phyloP scores from a whole-genome alignment of 768 basidiomycete species.

The Psilocybe cyanescens region DNA sequence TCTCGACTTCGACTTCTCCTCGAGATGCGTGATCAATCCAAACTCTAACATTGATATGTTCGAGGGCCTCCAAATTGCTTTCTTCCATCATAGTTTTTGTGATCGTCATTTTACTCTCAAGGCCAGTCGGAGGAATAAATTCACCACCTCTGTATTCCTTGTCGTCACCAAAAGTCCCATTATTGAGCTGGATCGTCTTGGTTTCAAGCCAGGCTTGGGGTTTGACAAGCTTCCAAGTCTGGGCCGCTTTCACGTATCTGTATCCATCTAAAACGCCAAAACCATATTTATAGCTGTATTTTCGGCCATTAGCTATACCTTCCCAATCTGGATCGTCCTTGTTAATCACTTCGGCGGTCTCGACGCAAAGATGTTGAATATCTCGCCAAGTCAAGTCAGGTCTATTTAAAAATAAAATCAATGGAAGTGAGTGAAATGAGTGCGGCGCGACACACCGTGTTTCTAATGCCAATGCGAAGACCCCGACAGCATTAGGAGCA shows the following conservation, averaged over 20 bases:
- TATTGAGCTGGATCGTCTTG: slow-evolving; percentile 67
- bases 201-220: slow-evolving; percentile 92
- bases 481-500: slow-evolving; percentile 94
- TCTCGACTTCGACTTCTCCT: slow-evolving; percentile 93
- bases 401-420: slow-evolving; percentile 38
- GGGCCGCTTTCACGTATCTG: slow-evolving; percentile 78
- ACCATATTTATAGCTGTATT: slow-evolving; percentile 90
- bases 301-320: slow-evolving; percentile 66
- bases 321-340: slow-evolving; percentile 96
- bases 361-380: slow-evolving; percentile 87
- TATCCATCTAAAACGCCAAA: slow-evolving; percentile 90
- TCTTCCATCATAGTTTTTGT: slow-evolving; percentile 67
- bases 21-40: slow-evolving; percentile 89
- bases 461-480: slow-evolving; percentile 88
- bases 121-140: slow-evolving; percentile 66
- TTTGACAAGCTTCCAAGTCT: slow-evolving; percentile 86
- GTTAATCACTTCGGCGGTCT: slow-evolving; percentile 78
- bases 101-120: slow-evolving; percentile 66
- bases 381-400: slow-evolving; percentile 98
- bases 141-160: slow-evolving; percentile 65
- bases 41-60: slow-evolving; percentile 91
- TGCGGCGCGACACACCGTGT: slow-evolving; percentile 59
- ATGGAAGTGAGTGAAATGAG: slow-evolving; percentile 11
- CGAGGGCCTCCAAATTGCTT: slow-evolving; percentile 85
- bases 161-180: slow-evolving; percentile 58